Percentiles rank a stretch among this genome's conserved stretches.
Evolutionary conservation across 805 yeast genomes (phyloP).

Genomic region (Zygosaccharomyces rouxii): DNA sequence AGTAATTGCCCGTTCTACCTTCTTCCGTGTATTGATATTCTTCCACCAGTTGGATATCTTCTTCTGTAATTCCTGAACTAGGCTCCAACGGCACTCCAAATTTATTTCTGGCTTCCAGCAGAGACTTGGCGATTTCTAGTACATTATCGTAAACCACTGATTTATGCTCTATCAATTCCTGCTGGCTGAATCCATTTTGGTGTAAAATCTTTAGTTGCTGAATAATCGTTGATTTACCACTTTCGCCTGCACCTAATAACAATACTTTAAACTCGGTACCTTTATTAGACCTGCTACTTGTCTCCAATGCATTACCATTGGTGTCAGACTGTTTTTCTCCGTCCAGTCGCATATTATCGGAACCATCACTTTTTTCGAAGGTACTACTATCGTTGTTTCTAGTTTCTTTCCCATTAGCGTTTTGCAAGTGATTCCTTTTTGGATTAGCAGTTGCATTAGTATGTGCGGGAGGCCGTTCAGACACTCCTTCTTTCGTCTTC

Average conservation of each 20-base stretch:
- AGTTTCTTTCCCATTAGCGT: background rate
- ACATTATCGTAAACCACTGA: slow-evolving; percentile 77
- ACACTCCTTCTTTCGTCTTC: background rate
- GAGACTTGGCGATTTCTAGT: slow-evolving; percentile 67
- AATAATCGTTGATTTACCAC: slow-evolving; percentile 39
- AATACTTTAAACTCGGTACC: slow-evolving; percentile 50
- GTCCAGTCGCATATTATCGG: slow-evolving; percentile 2
- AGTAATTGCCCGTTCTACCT: slow-evolving; percentile 9
- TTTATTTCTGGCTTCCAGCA: slow-evolving; percentile 61
- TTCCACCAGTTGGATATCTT: slow-evolving; percentile 20
- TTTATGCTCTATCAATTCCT: slow-evolving; percentile 68
- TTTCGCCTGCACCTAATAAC: slow-evolving; percentile 73
- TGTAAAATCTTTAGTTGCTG: slow-evolving; percentile 37
- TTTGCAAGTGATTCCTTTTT: background rate
- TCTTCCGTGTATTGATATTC: slow-evolving; percentile 4
- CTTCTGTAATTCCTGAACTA: slow-evolving; percentile 32
- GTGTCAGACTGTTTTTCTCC: slow-evolving; percentile 4
- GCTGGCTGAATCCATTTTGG: slow-evolving; percentile 37
- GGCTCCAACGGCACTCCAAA: slow-evolving; percentile 36
- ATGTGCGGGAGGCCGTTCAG: background rate
- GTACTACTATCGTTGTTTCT: background rate
- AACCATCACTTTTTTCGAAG: background rate
- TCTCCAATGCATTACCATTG: background rate
- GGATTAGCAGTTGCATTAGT: background rate
- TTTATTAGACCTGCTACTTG: background rate